phyloP scores from a whole-genome alignment of 2,329 filamentous ascomycete species.

The Aaosphaeria pasadenensis region DNA sequence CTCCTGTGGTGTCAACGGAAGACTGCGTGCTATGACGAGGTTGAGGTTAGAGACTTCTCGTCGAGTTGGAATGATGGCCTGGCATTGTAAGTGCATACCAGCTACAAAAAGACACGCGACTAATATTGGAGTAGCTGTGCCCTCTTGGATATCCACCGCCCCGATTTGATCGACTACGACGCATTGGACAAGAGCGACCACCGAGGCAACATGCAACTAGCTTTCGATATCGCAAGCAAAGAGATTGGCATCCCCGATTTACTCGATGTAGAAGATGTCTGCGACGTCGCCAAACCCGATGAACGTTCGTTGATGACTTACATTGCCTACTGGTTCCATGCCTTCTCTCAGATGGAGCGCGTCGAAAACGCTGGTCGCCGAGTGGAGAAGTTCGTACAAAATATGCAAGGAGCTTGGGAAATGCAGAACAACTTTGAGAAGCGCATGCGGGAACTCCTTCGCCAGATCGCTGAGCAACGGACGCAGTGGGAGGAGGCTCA shows the following conservation, averaged over 20 bases:
- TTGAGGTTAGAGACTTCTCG: slow-evolving; percentile 93
- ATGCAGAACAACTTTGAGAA: slow-evolving; percentile 97
- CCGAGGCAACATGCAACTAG: slow-evolving; percentile 94
- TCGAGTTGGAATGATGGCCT: slow-evolving; percentile 96
- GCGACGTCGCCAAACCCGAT: slow-evolving; percentile 92
- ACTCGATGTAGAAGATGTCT: slow-evolving; percentile 96
- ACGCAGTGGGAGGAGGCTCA: slow-evolving; percentile 73
- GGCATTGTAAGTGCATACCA: slow-evolving; percentile 60
- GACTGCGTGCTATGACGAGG: slow-evolving; percentile 96
- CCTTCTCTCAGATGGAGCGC: slow-evolving; percentile 97
- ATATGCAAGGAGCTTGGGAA: slow-evolving; percentile 99
- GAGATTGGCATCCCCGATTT: slow-evolving; percentile 97
- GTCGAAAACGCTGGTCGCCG: slow-evolving; percentile 95
- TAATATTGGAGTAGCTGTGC: slow-evolving; percentile 61
- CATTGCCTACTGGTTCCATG: slow-evolving; percentile 99
- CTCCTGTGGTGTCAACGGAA: slow-evolving; percentile 97
- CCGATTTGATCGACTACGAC: slow-evolving; percentile 96
- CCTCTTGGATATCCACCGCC: slow-evolving; percentile 91
- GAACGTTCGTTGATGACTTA: slow-evolving; percentile 98
- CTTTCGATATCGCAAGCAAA: slow-evolving; percentile 92
- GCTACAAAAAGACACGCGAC: no score
- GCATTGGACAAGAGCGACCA: slow-evolving; percentile 91
- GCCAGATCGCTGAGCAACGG: slow-evolving; percentile 70
- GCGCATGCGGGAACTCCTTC: slow-evolving; percentile 79
- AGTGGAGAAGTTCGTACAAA: slow-evolving; percentile 97